These are phyloP conservation scores for Sarcomyxa edulis DNA, from an alignment of 768 basidiomycete species.

Conservation along the genomic window DNA sequence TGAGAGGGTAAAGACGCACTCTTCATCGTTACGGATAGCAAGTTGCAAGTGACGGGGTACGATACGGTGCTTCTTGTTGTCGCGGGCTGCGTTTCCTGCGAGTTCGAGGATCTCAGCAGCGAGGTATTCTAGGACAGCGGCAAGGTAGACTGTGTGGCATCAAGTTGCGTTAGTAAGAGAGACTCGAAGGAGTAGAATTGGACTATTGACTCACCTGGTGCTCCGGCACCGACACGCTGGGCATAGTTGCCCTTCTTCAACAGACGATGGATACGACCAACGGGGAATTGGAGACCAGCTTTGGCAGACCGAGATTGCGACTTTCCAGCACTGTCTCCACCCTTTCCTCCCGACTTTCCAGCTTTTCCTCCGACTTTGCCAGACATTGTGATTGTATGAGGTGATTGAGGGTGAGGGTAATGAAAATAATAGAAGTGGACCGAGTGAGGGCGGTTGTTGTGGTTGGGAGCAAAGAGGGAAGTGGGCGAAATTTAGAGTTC, in stretches of 20 bases:
- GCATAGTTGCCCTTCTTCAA: constrained; percentile 73
- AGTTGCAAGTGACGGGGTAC: constrained; percentile 79
- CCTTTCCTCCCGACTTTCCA: constrained; percentile 42
- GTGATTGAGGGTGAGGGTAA: constrained; percentile 8
- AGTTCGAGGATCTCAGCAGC: constrained; percentile 81
- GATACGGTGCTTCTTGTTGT: constrained; percentile 78
- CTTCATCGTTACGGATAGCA: constrained; percentile 78
- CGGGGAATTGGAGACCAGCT: constrained; percentile 64
- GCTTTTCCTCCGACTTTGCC: constrained; percentile 41
- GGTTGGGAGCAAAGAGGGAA: constrained; percentile 8
- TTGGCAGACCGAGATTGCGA: constrained; percentile 56
- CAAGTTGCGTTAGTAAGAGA: constrained; percentile 2
- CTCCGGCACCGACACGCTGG: constrained; percentile 71
- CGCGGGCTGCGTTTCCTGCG: constrained; percentile 68
- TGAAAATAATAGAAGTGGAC: constrained; percentile 14
- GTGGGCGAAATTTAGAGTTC: constrained; percentile 1
- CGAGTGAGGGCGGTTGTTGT: constrained; percentile 13
- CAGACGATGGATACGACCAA: constrained; percentile 77
- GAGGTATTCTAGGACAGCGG: constrained; percentile 77
- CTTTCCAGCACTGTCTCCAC: constrained; percentile 30
- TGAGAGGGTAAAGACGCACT: constrained; percentile 27
- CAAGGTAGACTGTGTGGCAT: constrained; percentile 56
- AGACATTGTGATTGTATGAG: constrained; percentile 20
- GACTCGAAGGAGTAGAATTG: not conserved
- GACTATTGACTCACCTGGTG: constrained; percentile 54